Percentiles rank a stretch among this genome's conserved stretches.
phyloP scores from a whole-genome alignment of 2,329 filamentous ascomycete species.

The Thielaviopsis musarum region DNA sequence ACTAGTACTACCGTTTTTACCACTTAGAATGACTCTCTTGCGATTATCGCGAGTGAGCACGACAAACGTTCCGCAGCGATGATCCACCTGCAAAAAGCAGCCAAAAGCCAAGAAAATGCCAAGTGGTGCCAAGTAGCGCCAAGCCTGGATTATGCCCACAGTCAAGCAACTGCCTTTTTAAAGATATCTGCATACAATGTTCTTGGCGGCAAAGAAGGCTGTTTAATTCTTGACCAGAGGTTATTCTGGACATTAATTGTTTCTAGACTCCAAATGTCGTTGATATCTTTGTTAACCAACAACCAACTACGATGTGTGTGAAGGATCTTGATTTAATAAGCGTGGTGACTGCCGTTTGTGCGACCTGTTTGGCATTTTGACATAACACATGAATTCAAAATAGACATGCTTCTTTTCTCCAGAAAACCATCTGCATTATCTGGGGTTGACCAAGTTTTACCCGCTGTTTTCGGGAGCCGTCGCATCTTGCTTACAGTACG shows the following conservation, averaged over 20 bases:
- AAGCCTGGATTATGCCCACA: not conserved
- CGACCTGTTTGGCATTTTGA: not conserved
- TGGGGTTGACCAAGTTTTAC: too few relatives aligned
- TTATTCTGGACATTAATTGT: too few relatives aligned
- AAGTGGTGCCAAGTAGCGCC: not conserved
- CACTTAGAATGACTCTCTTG: not conserved
- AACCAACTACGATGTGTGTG: too few relatives aligned
- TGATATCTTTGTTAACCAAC: too few relatives aligned
- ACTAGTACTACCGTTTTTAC: not conserved
- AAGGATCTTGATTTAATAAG: not conserved
- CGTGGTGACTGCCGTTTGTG: not conserved
- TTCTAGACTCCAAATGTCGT: too few relatives aligned
- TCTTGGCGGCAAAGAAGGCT: not conserved
- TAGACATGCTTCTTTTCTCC: not conserved
- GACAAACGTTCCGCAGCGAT: not conserved
- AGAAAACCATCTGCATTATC: too few relatives aligned
- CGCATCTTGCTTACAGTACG: too few relatives aligned
- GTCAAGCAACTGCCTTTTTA: not conserved
- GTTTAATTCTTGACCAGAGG: not conserved
- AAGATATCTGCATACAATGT: not conserved
- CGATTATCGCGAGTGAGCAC: not conserved
- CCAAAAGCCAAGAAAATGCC: not conserved
- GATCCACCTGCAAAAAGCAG: not conserved
- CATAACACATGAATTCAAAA: not conserved
- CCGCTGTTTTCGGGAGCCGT: too few relatives aligned